Percentiles rank a stretch among this genome's conserved stretches.
phyloP scores from a whole-genome alignment of 352 stramenopile genomes.

The Phytophthora ramorum region DNA sequence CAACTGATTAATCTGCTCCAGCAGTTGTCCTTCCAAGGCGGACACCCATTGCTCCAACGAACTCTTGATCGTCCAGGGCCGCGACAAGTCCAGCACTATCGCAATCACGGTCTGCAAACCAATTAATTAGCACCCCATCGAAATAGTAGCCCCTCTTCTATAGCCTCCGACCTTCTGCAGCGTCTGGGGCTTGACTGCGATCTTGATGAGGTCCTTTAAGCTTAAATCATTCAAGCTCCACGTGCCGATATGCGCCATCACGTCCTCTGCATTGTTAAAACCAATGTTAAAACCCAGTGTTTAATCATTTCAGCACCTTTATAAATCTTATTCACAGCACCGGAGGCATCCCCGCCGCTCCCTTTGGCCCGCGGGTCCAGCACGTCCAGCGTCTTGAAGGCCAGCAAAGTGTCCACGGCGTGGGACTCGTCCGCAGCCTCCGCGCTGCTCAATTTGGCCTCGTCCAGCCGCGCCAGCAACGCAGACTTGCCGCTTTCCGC shows the following conservation, averaged over 20 bases:
- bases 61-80: conserved; percentile 85
- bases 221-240: conserved; percentile 81
- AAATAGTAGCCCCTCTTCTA: conserved; percentile 6
- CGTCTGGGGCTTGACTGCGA: conserved; percentile 63
- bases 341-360: conserved; percentile 49
- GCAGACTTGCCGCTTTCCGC: conserved; percentile 77
- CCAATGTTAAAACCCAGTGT: background rate
- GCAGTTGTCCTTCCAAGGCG: conserved; percentile 70
- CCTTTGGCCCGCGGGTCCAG: conserved; percentile 71
- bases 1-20: conserved; percentile 78
- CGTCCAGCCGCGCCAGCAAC: conserved; percentile 68
- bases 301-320: background rate
- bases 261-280: conserved; percentile 52
- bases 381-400: conserved; percentile 71
- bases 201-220: conserved; percentile 72
- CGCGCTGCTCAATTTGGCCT: conserved; percentile 26
- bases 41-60: conserved; percentile 84
- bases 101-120: conserved; percentile 60
- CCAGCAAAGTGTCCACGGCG: conserved; percentile 56
- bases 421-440: conserved; percentile 33
- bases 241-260: conserved; percentile 77
- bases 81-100: conserved; percentile 76
- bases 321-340: conserved; percentile 15
- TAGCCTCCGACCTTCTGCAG: conserved; percentile 49
- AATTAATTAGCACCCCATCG: conserved; percentile 5